Conservation (phyloP, 352 stramenopile species). For the Phytophthora parvispora region DNA sequence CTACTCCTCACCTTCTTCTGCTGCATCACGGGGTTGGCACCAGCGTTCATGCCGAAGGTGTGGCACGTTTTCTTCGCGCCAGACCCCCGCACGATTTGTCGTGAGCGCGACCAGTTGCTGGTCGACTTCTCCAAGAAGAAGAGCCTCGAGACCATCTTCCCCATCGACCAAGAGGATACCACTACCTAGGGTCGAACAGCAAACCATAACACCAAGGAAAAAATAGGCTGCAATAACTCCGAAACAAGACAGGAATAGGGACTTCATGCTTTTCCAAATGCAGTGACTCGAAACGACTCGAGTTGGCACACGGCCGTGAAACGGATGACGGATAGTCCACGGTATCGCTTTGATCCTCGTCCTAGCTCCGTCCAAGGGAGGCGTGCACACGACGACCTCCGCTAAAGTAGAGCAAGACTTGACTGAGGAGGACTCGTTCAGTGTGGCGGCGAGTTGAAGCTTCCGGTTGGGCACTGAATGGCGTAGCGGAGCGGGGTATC, state of each 20-base stretch:
- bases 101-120: conserved; percentile 54
- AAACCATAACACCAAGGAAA: background rate
- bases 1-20: conserved; percentile 49
- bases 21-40: conserved; percentile 33
- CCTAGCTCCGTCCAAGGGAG: background rate
- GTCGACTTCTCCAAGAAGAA: conserved; percentile 24
- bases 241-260: background rate
- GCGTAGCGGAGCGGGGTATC: background rate
- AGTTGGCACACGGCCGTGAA: conserved; percentile 5
- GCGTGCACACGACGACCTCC: background rate
- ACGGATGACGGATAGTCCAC: conserved; percentile 16
- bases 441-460: background rate
- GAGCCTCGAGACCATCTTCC: conserved; percentile 49
- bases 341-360: background rate
- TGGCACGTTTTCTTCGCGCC: conserved; percentile 49
- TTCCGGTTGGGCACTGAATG: conserved; percentile 9
- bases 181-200: background rate
- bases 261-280: background rate
- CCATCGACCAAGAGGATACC: conserved; percentile 43
- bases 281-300: conserved; percentile 11
- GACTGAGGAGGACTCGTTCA: background rate
- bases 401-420: background rate
- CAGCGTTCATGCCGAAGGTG: conserved; percentile 41
- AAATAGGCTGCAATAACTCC: background rate
- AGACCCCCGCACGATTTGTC: conserved; percentile 55